Conservation (phyloP, 2,329 filamentous ascomycete genomes). For the Trichoderma pleuroti region DNA sequence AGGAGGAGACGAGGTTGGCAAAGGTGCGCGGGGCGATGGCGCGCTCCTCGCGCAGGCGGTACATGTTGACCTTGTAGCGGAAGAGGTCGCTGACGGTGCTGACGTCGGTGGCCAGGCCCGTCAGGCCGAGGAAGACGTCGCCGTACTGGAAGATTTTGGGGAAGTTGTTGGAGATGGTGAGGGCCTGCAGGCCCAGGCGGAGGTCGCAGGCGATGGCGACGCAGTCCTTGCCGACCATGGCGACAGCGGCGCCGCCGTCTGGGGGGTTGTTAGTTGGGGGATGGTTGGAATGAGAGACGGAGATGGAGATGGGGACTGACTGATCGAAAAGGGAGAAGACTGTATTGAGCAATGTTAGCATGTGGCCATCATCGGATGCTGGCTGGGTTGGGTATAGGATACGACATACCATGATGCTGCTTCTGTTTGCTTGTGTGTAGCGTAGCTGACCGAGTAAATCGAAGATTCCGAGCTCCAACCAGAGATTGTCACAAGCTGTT, state of each 20-base stretch:
- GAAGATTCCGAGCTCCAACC: neutral
- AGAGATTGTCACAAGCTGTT: neutral
- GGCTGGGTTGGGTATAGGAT: neutral
- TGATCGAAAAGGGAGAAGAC: slow-evolving; percentile 94
- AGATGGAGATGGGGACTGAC: slow-evolving; percentile 48
- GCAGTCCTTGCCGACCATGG: slow-evolving; percentile 99
- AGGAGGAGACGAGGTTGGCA: slow-evolving; percentile 88
- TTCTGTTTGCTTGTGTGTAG: neutral
- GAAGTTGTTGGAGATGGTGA: slow-evolving; percentile 99
- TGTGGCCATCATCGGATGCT: neutral
- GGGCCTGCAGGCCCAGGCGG: slow-evolving; percentile 89
- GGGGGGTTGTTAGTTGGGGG: neutral
- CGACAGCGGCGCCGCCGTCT: slow-evolving; percentile 88
- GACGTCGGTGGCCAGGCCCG: slow-evolving; percentile 94
- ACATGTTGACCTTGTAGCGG: slow-evolving; percentile 99
- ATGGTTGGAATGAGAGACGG: slow-evolving; percentile 9
- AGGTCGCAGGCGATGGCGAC: slow-evolving; percentile 99
- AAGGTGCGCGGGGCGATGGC: slow-evolving; percentile 92
- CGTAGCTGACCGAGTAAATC: neutral
- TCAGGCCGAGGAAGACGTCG: slow-evolving; percentile 91
- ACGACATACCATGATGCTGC: slow-evolving; percentile 30
- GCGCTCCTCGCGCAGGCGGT: slow-evolving; percentile 96
- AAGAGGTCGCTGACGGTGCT: slow-evolving; percentile 93
- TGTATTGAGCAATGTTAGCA: slow-evolving; percentile 38
- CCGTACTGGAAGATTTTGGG: slow-evolving; percentile 99